Evolutionary conservation across 2,329 filamentous ascomycete species (phyloP).

Genomic region (Fusarium citri): DNA sequence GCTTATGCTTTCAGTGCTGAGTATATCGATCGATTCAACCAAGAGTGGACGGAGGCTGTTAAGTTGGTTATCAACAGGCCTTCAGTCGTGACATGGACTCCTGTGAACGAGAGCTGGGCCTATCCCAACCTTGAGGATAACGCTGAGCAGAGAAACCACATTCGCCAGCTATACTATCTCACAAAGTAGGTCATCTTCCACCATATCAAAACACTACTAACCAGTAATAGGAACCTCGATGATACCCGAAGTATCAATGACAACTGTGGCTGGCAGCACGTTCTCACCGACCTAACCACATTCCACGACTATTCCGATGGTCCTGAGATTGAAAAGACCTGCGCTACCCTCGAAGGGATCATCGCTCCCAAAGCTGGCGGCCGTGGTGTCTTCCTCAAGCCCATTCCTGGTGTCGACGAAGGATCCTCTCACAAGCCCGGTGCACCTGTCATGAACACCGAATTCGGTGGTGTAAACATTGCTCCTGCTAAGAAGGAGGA

Average conservation of each 20-base stretch:
- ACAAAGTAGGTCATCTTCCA: constrained; percentile 63
- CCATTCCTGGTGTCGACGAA: constrained; percentile 56
- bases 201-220: constrained; percentile 42
- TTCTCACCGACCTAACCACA: constrained; percentile 71
- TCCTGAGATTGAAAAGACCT: constrained; percentile 65
- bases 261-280: constrained; percentile 79
- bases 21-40: constrained; percentile 69
- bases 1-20: constrained; percentile 70
- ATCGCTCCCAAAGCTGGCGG: constrained; percentile 62
- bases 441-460: constrained; percentile 73
- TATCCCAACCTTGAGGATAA: constrained; percentile 69
- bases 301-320: constrained; percentile 76
- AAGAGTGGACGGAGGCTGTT: constrained; percentile 73
- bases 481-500: constrained; percentile 56
- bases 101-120: constrained; percentile 73
- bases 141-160: constrained; percentile 70
- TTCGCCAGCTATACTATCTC: constrained; percentile 71
- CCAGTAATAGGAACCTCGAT: constrained; percentile 60
- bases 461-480: constrained; percentile 77
- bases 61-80: constrained; percentile 74
- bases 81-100: constrained; percentile 73
- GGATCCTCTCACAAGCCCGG: constrained; percentile 64
- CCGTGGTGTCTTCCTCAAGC: constrained; percentile 65
- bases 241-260: constrained; percentile 74
- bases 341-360: constrained; percentile 64